A percentile compares a stretch with the other conserved stretches of the same genome.
phyloP scores from a whole-genome alignment of 441 rosid species.

The Mallotus repandus region DNA sequence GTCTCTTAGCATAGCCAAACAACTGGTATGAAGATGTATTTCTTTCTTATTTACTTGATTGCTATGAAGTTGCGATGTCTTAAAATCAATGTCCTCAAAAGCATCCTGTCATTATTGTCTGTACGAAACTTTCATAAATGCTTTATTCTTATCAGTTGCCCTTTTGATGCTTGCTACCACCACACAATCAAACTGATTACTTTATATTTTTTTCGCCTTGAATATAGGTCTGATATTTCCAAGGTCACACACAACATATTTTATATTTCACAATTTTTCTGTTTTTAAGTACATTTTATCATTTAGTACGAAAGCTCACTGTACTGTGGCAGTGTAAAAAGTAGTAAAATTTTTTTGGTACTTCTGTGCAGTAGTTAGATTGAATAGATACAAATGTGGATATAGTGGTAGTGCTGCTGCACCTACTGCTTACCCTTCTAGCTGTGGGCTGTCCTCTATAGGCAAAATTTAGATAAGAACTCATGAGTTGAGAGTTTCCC shows the following conservation, averaged over 20 bases:
- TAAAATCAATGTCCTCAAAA: constrained; percentile 10
- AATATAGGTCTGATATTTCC: constrained; percentile 20
- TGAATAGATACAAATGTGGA: constrained; percentile 20
- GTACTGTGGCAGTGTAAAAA: constrained; percentile 17
- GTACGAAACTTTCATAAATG: constrained; percentile 30
- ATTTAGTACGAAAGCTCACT: constrained; percentile 16
- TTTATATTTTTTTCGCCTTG: neutral
- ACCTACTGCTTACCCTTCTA: neutral
- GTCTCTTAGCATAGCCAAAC: neutral
- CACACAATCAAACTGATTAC: constrained; percentile 20
- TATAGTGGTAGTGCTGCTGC: neutral
- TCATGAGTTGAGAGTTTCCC: constrained; percentile 21
- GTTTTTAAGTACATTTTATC: constrained; percentile 12
- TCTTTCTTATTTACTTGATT: constrained; percentile 12
- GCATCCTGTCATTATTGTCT: constrained; percentile 22
- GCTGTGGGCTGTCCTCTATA: constrained; percentile 8
- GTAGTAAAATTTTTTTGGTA: constrained; percentile 13
- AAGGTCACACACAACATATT: neutral
- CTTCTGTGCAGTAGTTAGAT: constrained; percentile 12
- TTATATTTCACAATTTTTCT: neutral
- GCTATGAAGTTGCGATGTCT: constrained; percentile 3
- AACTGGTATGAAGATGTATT: neutral
- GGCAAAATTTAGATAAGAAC: constrained; percentile 13
- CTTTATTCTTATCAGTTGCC: constrained; percentile 40
- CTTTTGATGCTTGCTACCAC: constrained; percentile 30